A percentile compares a stretch with the other conserved stretches of the same genome.
Conservation (phyloP, 176 grass and related monocot genomes). For the Typha latifolia region DNA sequence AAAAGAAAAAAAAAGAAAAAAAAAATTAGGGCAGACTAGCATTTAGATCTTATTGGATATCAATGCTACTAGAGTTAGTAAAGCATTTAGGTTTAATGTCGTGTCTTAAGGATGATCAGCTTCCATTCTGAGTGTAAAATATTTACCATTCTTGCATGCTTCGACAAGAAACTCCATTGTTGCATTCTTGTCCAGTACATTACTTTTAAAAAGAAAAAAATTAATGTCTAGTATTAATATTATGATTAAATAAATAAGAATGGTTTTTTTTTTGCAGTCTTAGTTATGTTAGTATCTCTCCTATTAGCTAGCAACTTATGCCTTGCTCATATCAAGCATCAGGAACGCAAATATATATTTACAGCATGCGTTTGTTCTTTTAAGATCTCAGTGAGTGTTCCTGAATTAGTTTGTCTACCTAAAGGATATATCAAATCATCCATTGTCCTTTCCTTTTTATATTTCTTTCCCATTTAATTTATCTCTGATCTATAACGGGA, state of each 20-base stretch:
- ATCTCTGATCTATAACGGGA: too few relatives aligned
- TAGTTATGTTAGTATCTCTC: too few relatives aligned
- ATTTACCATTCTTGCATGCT: not conserved
- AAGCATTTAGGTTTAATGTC: not conserved
- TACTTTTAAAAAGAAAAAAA: not conserved
- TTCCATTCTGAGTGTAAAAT: not conserved
- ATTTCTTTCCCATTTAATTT: too few relatives aligned
- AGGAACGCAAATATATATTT: too few relatives aligned
- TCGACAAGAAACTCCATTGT: not conserved
- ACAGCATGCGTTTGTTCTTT: too few relatives aligned
- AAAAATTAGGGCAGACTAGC: not conserved
- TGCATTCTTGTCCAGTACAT: not conserved
- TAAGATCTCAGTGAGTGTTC: too few relatives aligned
- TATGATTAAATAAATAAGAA: not conserved
- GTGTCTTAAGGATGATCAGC: not conserved
- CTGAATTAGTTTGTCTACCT: too few relatives aligned
- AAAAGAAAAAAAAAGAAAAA: too few relatives aligned
- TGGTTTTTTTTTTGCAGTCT: not conserved
- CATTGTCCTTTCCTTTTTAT: too few relatives aligned
- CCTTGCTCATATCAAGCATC: too few relatives aligned
- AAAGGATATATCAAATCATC: too few relatives aligned
- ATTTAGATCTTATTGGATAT: not conserved
- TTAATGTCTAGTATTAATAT: not conserved
- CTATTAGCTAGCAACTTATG: too few relatives aligned
- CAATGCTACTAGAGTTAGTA: not conserved